Evolutionary conservation across 768 basidiomycete genomes (phyloP), one percentile per base, ranked within the genome.

Genomic region (Boletus rubroflammeus): DNA sequence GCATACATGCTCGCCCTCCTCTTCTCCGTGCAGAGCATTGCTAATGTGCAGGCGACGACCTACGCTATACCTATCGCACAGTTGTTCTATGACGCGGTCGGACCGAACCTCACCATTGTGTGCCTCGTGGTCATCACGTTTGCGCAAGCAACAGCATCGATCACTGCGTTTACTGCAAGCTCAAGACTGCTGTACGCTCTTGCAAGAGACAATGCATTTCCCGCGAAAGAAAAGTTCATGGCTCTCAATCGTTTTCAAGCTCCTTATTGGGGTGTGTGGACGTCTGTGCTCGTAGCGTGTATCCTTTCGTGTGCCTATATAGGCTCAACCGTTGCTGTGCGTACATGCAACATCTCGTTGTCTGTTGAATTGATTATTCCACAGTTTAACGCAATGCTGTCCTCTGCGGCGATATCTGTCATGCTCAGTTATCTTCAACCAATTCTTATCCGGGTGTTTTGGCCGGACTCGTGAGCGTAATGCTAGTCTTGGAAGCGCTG

Each of bases 61-160:
- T 80, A 74, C 56, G 79, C 81, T n/a, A 78, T 84, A 49, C 82
- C 82, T 6, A 82, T 83, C 56, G 80, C 81, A 15, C 81, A 83
- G 62, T 67, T 84, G 14, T 83, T 77, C 63, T 75, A 74, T 57
- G 81, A 82, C 54, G 80, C 81, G 7, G 78, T 78, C 2, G 81
- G 81, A 19, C 62, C 62, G 51, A 63, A 63, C 46, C 66, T 82
- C 47, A 74, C 80, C 31, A 61, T 81, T 31, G 70, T 83, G 72
- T 82, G 80, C 55, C 71, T 84, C 23, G 68, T 76, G 2, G 72
- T 84, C 28, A 72, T 83, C 47, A 67, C 69, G 34, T 54, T 81
- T 19, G 78, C 78, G 23, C 80, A 83, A 67, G 73, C 77, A 51
- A 79, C 79, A 70, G 81, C 82, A 11, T 76, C 81, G 4, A 75